Evolutionary conservation across 176 grass and related monocot species (phyloP).

Genomic region (Stipa capillata): DNA sequence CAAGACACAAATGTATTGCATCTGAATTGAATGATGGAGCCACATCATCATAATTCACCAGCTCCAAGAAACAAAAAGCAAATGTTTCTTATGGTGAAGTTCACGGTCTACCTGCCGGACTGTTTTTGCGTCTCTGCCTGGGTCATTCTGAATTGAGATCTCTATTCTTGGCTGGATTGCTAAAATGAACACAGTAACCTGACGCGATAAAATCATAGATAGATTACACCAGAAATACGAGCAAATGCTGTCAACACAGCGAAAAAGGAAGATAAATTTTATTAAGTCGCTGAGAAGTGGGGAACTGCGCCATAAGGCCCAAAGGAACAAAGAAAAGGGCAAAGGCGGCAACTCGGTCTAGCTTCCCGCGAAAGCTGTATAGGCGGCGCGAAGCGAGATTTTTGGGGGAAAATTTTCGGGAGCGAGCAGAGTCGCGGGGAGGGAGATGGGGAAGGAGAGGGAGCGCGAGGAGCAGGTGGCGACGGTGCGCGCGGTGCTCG

Average conservation of each 20-base stretch:
- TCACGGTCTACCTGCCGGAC: not conserved
- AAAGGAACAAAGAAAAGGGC: not conserved
- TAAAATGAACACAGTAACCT: too few species aligned
- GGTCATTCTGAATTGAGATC: too few species aligned
- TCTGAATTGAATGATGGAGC: not conserved
- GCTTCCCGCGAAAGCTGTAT: slow-evolving; percentile 32
- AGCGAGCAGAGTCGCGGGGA: not conserved
- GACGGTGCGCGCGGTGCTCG: slow-evolving; percentile 70
- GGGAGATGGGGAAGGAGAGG: slow-evolving; percentile 49
- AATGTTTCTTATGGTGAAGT: not conserved
- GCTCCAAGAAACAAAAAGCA: not conserved
- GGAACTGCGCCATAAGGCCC: not conserved
- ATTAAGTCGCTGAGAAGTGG: not conserved
- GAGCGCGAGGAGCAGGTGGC: slow-evolving; percentile 56
- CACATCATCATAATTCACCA: not conserved
- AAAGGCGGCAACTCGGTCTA: not conserved
- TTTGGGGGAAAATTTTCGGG: not conserved
- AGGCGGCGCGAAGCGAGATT: slow-evolving; percentile 13
- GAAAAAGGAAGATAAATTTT: not conserved
- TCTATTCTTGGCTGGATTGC: too few species aligned
- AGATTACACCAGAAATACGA: not conserved
- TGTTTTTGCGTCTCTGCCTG: too few species aligned
- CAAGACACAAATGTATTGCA: not conserved
- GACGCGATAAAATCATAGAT: not conserved
- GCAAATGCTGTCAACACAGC: not conserved